Base-by-base conservation (phyloP, 495 filamentous ascomycete genomes). In the Penicillium diatomitis region DNA sequence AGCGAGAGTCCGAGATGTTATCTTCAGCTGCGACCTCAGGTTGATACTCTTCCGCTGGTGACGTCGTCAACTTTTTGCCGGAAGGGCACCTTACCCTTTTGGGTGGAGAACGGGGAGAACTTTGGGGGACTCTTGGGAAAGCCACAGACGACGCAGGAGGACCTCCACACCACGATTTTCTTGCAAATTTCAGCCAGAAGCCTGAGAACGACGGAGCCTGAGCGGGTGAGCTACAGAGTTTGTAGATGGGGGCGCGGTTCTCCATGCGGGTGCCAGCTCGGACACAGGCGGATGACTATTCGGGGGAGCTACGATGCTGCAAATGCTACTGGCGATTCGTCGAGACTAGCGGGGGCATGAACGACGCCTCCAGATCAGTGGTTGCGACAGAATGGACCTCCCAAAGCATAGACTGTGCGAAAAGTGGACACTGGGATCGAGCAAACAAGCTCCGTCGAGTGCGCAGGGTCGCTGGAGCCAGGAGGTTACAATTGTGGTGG, bases 21-120 rank as follows among this genome's bases (percentile, higher is more conserved):
- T 50, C 33, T 47, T 35, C 43, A 54, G 50, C 31, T 9, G 41
- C 30, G 12, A 32, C 32, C 10, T 45, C n/a, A 28, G 11, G 7
- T 20, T 20, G 43, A 20, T 10, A 28, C 27, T 46, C 44, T 46
- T n/a, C 33, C 33, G 32, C 44, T 58, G 53, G 64, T 70, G 67
- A 70, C 67, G 67, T 70, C 65, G 67, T 61, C 60, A 65, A 65
- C 61, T 48, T 41, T 49, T 36, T 41, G 37, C 20, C 20, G 20
- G 46, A 32, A 32, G 50, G 42, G 31, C 32, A 34, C 50, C 52
- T 63, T 48, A 48, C 62, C 58, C 50, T 34, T 55, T 62, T 58
- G 28, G 57, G 64, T 40, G 28, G 45, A 29, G 40, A 37, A 34
- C 12, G 2, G 44, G 44, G 44, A 34, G n/a, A 28, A 11, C 20